phyloP scores from a whole-genome alignment of 768 basidiomycete species.

The Lactarius trivialis region DNA sequence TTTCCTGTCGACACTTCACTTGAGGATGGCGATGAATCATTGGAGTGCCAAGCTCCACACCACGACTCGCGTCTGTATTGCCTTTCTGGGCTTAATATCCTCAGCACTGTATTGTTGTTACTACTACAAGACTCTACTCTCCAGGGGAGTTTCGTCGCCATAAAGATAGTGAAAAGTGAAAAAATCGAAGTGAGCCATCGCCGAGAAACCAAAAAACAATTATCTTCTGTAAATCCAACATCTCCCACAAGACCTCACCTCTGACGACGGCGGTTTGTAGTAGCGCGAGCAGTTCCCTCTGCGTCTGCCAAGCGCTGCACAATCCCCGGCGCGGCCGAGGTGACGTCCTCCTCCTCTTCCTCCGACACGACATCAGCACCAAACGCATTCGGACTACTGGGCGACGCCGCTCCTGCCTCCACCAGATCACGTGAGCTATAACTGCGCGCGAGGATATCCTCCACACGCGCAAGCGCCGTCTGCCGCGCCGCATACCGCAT shows the following conservation, averaged over 20 bases:
- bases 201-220: too few species aligned
- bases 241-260: not conserved
- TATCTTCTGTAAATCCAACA: not conserved
- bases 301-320: conserved; percentile 19
- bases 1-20: not conserved
- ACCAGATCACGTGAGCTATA: conserved; percentile 25
- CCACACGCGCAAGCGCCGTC: conserved; percentile 28
- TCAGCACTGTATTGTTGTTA: too few species aligned
- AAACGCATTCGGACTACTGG: conserved; percentile 24
- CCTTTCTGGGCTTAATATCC: too few species aligned
- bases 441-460: conserved; percentile 28
- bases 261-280: not conserved
- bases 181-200: too few species aligned
- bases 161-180: too few species aligned
- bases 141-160: too few species aligned
- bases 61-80: too few species aligned
- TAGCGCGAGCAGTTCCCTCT: not conserved
- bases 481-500: conserved; percentile 27
- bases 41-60: too few species aligned
- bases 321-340: conserved; percentile 18
- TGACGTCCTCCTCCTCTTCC: conserved; percentile 12
- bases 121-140: too few species aligned
- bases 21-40: too few species aligned
- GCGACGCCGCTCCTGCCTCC: not conserved
- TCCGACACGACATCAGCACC: conserved; percentile 9